A percentile compares a stretch with the other conserved stretches of the same genome.
These are phyloP conservation scores for Rhodomyrtus tomentosa DNA, from an alignment of 345 rosid species.

Conservation along the genomic window DNA sequence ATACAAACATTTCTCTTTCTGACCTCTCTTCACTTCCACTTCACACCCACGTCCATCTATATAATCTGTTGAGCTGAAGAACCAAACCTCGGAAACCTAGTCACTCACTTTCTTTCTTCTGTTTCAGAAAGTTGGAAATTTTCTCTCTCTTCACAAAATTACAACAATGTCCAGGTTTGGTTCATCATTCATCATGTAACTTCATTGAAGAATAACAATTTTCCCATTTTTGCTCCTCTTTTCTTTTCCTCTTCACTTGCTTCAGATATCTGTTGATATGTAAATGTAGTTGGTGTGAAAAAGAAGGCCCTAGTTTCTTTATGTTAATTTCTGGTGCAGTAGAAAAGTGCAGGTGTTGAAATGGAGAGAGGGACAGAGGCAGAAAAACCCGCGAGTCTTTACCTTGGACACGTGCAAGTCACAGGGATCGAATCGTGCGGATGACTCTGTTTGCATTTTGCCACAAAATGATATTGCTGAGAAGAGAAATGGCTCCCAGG, in stretches of 20 bases:
- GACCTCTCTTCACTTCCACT: not conserved
- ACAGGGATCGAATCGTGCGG: slow-evolving; percentile 10
- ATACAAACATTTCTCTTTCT: not conserved
- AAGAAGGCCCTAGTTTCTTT: not conserved
- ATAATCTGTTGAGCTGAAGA: not conserved
- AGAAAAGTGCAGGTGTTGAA: slow-evolving; percentile 21
- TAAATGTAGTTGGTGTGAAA: not conserved
- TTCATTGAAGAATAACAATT: not conserved
- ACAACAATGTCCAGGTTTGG: not conserved
- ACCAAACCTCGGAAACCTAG: not conserved
- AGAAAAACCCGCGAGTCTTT: slow-evolving; percentile 33
- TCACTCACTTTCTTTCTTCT: not conserved
- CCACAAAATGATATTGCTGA: not conserved
- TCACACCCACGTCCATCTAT: not conserved
- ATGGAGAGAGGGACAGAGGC: slow-evolving; percentile 35
- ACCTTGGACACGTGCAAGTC: slow-evolving; percentile 25
- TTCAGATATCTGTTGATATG: not conserved
- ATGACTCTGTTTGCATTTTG: not conserved
- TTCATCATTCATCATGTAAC: not conserved
- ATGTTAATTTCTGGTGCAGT: not conserved
- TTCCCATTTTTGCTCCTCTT: not conserved
- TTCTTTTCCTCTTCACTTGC: not conserved
- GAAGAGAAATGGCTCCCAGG: not conserved
- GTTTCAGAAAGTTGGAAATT: not conserved
- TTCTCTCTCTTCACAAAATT: not conserved